Evolutionary conservation across 805 yeast species (phyloP).

Genomic region (Scheffersomyces ergatensis): DNA sequence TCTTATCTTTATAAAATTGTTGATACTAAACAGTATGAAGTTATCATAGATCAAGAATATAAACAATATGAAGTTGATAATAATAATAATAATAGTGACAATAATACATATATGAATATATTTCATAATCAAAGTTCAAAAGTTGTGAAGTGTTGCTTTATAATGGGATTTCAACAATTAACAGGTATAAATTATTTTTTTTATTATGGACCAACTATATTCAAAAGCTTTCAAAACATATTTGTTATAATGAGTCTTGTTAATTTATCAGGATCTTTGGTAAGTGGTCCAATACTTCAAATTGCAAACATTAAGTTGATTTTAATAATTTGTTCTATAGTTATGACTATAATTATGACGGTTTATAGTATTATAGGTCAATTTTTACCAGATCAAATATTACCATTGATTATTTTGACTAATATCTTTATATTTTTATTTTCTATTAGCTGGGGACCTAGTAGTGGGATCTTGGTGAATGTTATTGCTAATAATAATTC

Average conservation of each 20-base stretch:
- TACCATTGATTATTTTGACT: slow-evolving; percentile 12
- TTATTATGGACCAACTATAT: slow-evolving; percentile 24
- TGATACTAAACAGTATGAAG: slow-evolving; percentile 28
- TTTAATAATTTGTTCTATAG: slow-evolving; percentile 10
- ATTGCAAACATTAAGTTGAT: slow-evolving; percentile 7
- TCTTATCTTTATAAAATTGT: slow-evolving; percentile 21
- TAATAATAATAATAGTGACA: neutral
- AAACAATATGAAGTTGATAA: neutral
- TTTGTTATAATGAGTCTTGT: slow-evolving; percentile 14
- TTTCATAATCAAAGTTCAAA: neutral
- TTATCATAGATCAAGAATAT: neutral
- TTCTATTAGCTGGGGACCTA: slow-evolving; percentile 33
- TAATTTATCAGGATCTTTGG: slow-evolving; percentile 18
- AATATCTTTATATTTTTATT: slow-evolving; percentile 18
- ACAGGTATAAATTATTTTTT: slow-evolving; percentile 33
- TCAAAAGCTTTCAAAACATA: slow-evolving; percentile 13
- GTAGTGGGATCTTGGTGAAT: slow-evolving; percentile 21
- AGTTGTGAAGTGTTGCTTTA: slow-evolving; percentile 13
- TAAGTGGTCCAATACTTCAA: slow-evolving; percentile 14
- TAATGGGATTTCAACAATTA: slow-evolving; percentile 32
- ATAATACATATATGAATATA: neutral
- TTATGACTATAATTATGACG: slow-evolving; percentile 14
- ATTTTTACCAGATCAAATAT: neutral
- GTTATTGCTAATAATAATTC: slow-evolving; percentile 20
- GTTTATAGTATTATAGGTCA: slow-evolving; percentile 12